Conservation (phyloP, 2,329 filamentous ascomycete genomes). For the Fusarium decemcellulare region DNA sequence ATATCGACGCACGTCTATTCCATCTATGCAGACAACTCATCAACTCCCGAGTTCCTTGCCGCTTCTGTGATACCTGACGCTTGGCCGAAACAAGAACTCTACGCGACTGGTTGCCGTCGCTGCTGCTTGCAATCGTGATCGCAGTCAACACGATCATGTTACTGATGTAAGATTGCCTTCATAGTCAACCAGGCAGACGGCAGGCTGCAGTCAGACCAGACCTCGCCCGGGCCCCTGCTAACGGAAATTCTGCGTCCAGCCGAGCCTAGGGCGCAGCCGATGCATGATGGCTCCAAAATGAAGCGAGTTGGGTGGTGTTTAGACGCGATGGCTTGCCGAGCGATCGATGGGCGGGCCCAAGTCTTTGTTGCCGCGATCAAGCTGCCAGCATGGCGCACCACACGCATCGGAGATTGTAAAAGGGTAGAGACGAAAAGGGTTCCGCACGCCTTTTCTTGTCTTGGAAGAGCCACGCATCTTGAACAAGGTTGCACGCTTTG, state of each 20-base stretch:
- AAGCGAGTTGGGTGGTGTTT: conserved; percentile 32
- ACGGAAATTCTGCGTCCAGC: conserved; percentile 2
- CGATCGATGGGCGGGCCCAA: conserved; percentile 31
- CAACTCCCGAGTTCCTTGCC: no score
- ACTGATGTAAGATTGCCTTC: neutral
- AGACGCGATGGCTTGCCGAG: conserved; percentile 32
- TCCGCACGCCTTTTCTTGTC: conserved; percentile 16
- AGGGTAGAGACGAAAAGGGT: neutral
- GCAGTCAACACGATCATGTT: neutral
- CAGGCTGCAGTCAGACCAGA: neutral
- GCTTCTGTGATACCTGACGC: neutral
- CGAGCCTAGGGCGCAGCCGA: conserved; percentile 9
- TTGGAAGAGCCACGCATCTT: neutral
- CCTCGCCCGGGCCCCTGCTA: conserved; percentile 7
- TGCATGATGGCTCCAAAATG: conserved; percentile 10
- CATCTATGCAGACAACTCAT: neutral
- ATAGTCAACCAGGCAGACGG: neutral
- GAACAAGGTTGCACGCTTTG: neutral
- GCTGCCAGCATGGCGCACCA: neutral
- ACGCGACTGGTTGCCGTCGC: conserved; percentile 13
- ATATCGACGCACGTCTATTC: neutral
- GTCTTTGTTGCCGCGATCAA: conserved; percentile 28
- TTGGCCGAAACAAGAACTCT: conserved; percentile 6
- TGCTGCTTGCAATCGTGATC: conserved; percentile 3
- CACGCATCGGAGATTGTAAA: conserved; percentile 1